Evolutionary conservation across 371 early-diverging fungal species (phyloP), one percentile per base, ranked within the genome.

Genomic region (Mortierella sp.): DNA sequence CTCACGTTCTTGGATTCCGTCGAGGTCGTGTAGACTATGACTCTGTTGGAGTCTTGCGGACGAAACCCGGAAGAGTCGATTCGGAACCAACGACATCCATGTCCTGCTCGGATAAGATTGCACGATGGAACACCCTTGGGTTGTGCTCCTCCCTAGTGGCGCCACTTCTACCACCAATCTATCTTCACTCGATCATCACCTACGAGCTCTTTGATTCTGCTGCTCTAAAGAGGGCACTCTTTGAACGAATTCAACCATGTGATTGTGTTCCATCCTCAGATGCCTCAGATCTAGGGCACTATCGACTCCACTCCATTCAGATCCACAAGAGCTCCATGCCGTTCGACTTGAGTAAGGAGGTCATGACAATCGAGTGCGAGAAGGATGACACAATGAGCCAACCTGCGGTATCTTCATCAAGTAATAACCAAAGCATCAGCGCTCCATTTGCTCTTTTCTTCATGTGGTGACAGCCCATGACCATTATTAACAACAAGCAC

Each of bases 61-160:
- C 94, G 2, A 95, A 95, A 68, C 95, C 95, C 68, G 90, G 91
- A 16, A 81, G 94, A 17, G 63, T 83, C 3, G 94, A 94, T 74
- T 87, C 93, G 19, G 91, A 91, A 44, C 92, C 92, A 16, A 90
- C 91, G 0, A 59, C 86, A 25, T 91, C 87, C 71, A 92, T 95
- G 94, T 92, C 92, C 17, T 95, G 95, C 83, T 91, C 93, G 67
- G 96, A 95, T 80, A 95, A 95, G 76, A 80, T 95, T 8, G 93
- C 94, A 3, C 86, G 88, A 27, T 95, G 96, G 96, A 90, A 88
- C 63, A 86, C 90, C 19, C 78, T 94, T 24, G 96, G 95, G 0
- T 64, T 93, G 5, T 87, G 88, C 45, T 93, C 93, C 10, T 85
- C 89, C 6, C 56, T 94, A 16, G 79, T 95, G 0, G 80, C 90